phyloP scores from a whole-genome alignment of 768 basidiomycete species.

The Termitomyces titanicus region DNA sequence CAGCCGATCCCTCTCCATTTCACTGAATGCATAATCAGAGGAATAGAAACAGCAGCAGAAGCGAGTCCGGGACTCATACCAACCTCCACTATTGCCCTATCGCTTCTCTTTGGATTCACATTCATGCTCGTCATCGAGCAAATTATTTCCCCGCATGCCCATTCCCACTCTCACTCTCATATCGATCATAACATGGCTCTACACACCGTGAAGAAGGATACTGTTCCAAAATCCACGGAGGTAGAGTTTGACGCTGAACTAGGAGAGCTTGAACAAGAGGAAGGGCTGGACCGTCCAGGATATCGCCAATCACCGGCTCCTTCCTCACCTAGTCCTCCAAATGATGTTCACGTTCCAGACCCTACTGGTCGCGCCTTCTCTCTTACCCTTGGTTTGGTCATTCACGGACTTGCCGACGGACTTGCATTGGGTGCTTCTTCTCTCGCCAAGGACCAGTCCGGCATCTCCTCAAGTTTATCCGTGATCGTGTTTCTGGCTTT shows the following conservation, averaged over 20 bases:
- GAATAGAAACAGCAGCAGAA: slow-evolving; percentile 58
- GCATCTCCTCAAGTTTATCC: slow-evolving; percentile 50
- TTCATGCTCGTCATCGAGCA: slow-evolving; percentile 72
- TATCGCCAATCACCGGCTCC: slow-evolving; percentile 18
- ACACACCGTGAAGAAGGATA: slow-evolving; percentile 18
- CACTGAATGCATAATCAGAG: slow-evolving; percentile 39
- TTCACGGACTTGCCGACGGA: slow-evolving; percentile 91
- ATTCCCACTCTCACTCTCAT: slow-evolving; percentile 25
- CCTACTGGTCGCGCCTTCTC: slow-evolving; percentile 50
- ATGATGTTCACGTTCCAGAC: slow-evolving; percentile 15
- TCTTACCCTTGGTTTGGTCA: slow-evolving; percentile 79
- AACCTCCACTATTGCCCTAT: slow-evolving; percentile 53
- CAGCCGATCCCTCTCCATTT: background rate
- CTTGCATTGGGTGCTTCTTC: slow-evolving; percentile 85
- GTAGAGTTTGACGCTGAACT: slow-evolving; percentile 63
- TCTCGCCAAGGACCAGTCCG: slow-evolving; percentile 29
- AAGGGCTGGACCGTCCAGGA: slow-evolving; percentile 24
- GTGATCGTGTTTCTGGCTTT: slow-evolving; percentile 89
- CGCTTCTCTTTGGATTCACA: slow-evolving; percentile 58
- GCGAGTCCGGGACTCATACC: slow-evolving; percentile 38
- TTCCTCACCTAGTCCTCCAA: slow-evolving; percentile 6
- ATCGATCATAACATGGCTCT: slow-evolving; percentile 26
- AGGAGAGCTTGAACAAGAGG: slow-evolving; percentile 49
- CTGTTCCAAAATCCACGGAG: slow-evolving; percentile 17
- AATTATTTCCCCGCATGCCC: slow-evolving; percentile 48